phyloP scores from a whole-genome alignment of 2,329 filamentous ascomycete genomes.

The Coniochaeta pulveracea region DNA sequence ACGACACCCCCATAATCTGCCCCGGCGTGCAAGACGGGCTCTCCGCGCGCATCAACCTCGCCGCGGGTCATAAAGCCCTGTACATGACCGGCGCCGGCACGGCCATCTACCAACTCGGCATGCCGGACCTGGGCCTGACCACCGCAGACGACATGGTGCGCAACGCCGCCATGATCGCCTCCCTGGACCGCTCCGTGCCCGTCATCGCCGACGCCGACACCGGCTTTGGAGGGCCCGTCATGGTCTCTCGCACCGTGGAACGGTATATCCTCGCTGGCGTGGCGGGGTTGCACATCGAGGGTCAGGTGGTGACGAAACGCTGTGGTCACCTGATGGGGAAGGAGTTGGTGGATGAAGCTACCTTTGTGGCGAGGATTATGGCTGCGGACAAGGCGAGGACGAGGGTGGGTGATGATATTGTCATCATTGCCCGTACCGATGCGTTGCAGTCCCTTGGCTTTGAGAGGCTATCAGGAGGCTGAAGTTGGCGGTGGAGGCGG shows the following conservation, averaged over 20 bases:
- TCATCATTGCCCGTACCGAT: conserved; percentile 55
- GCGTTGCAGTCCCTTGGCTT: conserved; percentile 45
- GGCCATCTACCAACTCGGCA: conserved; percentile 46
- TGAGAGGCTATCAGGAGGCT: conserved; percentile 42
- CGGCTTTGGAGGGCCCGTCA: conserved; percentile 40
- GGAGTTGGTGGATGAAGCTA: conserved; percentile 38
- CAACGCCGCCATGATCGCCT: conserved; percentile 55
- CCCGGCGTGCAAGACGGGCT: conserved; percentile 61
- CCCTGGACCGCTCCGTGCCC: conserved; percentile 40
- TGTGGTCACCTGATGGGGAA: conserved; percentile 56
- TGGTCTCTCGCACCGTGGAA: conserved; percentile 37
- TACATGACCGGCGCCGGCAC: conserved; percentile 62
- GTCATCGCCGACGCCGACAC: conserved; percentile 53
- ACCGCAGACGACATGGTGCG: conserved; percentile 51
- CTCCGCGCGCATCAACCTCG: conserved; percentile 50
- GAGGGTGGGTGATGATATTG: conserved; percentile 39
- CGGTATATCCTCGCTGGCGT: conserved; percentile 42
- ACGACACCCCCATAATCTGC: conserved; percentile 38
- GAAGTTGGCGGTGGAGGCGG: conserved; percentile 35
- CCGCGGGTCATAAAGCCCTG: conserved; percentile 50
- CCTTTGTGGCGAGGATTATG: conserved; percentile 43
- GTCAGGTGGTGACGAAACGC: conserved; percentile 52
- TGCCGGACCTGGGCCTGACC: conserved; percentile 51
- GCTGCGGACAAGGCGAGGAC: conserved; percentile 40
- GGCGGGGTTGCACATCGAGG: conserved; percentile 50